These are phyloP conservation scores for Beauveria sp. DNA, from an alignment of 2,329 filamentous ascomycete species.

Conservation along the genomic window DNA sequence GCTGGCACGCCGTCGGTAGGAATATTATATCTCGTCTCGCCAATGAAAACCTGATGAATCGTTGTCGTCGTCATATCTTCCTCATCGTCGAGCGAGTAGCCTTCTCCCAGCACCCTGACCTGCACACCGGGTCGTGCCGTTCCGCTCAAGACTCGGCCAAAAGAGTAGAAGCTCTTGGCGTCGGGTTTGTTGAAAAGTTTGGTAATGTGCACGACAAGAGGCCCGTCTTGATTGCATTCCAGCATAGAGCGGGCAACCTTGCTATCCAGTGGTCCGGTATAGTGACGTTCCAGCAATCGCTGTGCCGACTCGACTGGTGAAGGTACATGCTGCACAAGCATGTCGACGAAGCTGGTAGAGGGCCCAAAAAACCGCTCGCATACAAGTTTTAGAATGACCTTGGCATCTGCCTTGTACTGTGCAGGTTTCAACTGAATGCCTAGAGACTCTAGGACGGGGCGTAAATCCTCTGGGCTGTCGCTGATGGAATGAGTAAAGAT, in stretches of 20 bases:
- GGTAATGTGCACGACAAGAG: slow-evolving; percentile 83
- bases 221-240: slow-evolving; percentile 79
- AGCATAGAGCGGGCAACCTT: slow-evolving; percentile 75
- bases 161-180: slow-evolving; percentile 82
- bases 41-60: slow-evolving; percentile 80
- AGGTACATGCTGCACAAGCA: slow-evolving; percentile 84
- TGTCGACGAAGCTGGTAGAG: slow-evolving; percentile 86
- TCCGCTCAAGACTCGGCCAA: slow-evolving; percentile 89
- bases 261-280: slow-evolving; percentile 82
- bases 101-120: slow-evolving; percentile 88
- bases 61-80: slow-evolving; percentile 92
- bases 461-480: slow-evolving; percentile 78
- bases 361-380: slow-evolving; percentile 95
- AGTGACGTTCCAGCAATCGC: slow-evolving; percentile 74
- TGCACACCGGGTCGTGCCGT: slow-evolving; percentile 74
- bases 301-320: slow-evolving; percentile 75
- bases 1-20: slow-evolving; percentile 87
- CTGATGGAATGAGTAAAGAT: slow-evolving; percentile 92
- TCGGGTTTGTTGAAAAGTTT: slow-evolving; percentile 89
- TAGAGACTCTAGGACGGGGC: slow-evolving; percentile 66
- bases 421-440: slow-evolving; percentile 86
- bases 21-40: slow-evolving; percentile 88
- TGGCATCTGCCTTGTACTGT: slow-evolving; percentile 85
- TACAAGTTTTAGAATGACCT: slow-evolving; percentile 77
- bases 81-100: slow-evolving; percentile 93